A percentile compares a stretch with the other conserved stretches of the same genome.
phyloP scores from a whole-genome alignment of 164 flowering plant genomes.

The Magnolia changhungtana region DNA sequence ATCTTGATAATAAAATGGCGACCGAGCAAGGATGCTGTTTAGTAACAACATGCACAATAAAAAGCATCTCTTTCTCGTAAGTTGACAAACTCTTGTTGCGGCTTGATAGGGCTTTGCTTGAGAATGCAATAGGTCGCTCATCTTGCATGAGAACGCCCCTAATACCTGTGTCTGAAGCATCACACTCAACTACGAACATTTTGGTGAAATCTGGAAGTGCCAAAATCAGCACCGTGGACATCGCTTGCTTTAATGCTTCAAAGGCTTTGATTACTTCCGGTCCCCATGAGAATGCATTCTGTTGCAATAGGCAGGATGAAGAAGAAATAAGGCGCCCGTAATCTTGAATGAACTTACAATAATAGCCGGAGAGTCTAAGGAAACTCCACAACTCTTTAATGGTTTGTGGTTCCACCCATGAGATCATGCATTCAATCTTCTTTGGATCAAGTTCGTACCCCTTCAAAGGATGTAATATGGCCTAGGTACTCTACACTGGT shows the following conservation, averaged over 20 bases:
- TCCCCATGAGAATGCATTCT: not conserved
- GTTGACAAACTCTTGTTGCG: not conserved
- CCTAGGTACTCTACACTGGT: not conserved
- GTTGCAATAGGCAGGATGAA: not conserved
- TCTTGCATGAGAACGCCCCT: not conserved
- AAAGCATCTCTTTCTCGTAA: slow-evolving; percentile 2
- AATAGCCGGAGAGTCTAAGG: not conserved
- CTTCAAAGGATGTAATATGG: not conserved
- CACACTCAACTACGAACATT: not conserved
- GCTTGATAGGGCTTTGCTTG: not conserved
- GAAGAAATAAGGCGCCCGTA: not conserved
- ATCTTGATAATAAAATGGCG: not conserved
- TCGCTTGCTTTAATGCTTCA: not conserved
- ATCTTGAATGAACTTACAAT: not conserved
- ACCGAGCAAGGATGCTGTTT: not conserved
- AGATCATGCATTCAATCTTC: not conserved
- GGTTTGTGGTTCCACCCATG: not conserved
- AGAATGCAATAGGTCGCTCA: not conserved
- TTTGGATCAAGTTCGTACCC: not conserved
- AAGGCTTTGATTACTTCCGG: not conserved
- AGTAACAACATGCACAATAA: not conserved
- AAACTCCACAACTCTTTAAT: not conserved
- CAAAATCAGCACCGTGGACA: not conserved
- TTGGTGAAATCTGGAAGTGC: not conserved
- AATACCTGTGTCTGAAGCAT: not conserved